Percentiles rank a stretch among this genome's conserved stretches.
phyloP scores from a whole-genome alignment of 345 rosid genomes.

The Carallia brachiata region DNA sequence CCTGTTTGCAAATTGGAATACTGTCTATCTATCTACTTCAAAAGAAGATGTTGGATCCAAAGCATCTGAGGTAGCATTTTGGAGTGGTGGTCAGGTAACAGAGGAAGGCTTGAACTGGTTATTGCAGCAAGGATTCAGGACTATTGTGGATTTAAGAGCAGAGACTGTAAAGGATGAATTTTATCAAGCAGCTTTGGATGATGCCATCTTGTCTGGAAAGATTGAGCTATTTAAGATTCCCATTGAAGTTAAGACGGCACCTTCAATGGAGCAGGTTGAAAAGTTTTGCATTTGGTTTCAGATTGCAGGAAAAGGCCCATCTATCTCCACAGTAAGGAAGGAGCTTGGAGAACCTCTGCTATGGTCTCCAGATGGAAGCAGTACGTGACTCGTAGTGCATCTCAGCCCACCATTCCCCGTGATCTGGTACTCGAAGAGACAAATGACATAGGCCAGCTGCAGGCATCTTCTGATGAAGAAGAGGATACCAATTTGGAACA shows the following conservation, averaged over 20 bases:
- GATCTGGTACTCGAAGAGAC: slow-evolving; percentile 20
- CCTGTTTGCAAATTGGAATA: slow-evolving; percentile 78
- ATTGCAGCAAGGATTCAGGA: slow-evolving; percentile 67
- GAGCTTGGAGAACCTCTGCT: slow-evolving; percentile 81
- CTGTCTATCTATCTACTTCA: slow-evolving; percentile 56
- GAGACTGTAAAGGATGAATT: slow-evolving; percentile 77
- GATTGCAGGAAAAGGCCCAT: slow-evolving; percentile 74
- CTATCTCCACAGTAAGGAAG: slow-evolving; percentile 93
- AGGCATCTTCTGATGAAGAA: slow-evolving; percentile 22
- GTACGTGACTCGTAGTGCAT: slow-evolving; percentile 58
- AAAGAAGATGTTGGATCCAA: slow-evolving; percentile 46
- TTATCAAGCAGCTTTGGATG: slow-evolving; percentile 62
- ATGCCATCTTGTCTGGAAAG: slow-evolving; percentile 59
- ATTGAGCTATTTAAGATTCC: slow-evolving; percentile 69
- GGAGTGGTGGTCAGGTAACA: slow-evolving; percentile 90
- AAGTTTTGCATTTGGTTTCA: slow-evolving; percentile 78
- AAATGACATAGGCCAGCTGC: slow-evolving; percentile 22
- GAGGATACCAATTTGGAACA: slow-evolving; percentile 36
- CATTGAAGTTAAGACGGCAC: slow-evolving; percentile 77
- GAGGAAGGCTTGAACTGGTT: slow-evolving; percentile 88
- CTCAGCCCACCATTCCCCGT: slow-evolving; percentile 20
- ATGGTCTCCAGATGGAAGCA: slow-evolving; percentile 97
- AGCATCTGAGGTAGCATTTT: slow-evolving; percentile 75
- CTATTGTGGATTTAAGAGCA: slow-evolving; percentile 82
- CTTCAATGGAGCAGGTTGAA: slow-evolving; percentile 88